phyloP scores from a whole-genome alignment of 192 early-diverging fungal genomes.

The Podila minutissima region DNA sequence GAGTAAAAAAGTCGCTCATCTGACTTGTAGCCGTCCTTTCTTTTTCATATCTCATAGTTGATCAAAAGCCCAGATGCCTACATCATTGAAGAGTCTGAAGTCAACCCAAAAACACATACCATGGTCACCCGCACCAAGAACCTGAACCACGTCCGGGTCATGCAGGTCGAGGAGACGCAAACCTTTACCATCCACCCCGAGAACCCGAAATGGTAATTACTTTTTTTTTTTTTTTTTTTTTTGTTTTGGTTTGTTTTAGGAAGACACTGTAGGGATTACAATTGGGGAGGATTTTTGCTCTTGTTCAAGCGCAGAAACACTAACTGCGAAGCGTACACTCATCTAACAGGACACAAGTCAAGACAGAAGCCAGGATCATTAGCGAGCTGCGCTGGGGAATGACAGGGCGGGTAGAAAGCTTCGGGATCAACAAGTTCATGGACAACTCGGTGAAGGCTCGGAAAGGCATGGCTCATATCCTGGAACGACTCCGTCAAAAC shows the following conservation, averaged over 20 bases:
- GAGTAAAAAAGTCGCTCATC: neutral
- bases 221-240: neutral
- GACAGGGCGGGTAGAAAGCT: conserved; percentile 84
- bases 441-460: conserved; percentile 76
- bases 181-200: conserved; percentile 69
- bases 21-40: neutral
- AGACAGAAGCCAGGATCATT: conserved; percentile 87
- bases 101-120: conserved; percentile 77
- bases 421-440: conserved; percentile 87
- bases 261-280: neutral
- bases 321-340: neutral
- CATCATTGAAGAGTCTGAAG: conserved; percentile 90
- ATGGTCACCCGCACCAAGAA: conserved; percentile 91
- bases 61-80: conserved; percentile 87
- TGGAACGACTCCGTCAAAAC: conserved; percentile 61
- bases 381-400: conserved; percentile 90
- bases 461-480: conserved; percentile 61
- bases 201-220: conserved; percentile 51
- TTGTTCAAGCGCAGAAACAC: neutral
- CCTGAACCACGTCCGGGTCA: conserved; percentile 90
- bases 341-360: conserved; percentile 67
- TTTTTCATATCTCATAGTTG: conserved; percentile 57
- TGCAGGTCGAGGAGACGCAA: conserved; percentile 95
- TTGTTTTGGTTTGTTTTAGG: neutral
- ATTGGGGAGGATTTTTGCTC: neutral